Conservation (phyloP, 805 yeast genomes). For the Debaryomyces castellii region DNA sequence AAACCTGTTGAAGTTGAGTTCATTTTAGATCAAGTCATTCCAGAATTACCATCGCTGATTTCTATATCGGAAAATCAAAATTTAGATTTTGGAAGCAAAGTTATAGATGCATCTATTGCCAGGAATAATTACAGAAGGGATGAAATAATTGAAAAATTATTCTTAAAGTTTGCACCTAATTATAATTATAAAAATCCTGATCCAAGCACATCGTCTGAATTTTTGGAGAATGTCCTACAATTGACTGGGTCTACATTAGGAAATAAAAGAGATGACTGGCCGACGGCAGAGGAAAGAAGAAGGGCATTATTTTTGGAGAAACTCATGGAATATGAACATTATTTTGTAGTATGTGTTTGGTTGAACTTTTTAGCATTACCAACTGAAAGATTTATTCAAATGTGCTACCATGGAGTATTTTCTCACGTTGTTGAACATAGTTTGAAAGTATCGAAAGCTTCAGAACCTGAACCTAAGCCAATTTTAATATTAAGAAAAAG, state of each 20-base stretch:
- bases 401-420: constrained; percentile 88
- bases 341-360: constrained; percentile 56
- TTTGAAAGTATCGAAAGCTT: constrained; percentile 43
- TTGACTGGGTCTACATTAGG: constrained; percentile 73
- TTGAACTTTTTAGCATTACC: constrained; percentile 62
- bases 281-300: constrained; percentile 85
- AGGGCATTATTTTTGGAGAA: constrained; percentile 73
- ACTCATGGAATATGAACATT: constrained; percentile 64
- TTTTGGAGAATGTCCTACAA: constrained; percentile 67
- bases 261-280: constrained; percentile 85
- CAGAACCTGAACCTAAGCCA: constrained; percentile 33
- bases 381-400: constrained; percentile 58
- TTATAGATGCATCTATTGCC: constrained; percentile 63
- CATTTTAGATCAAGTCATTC: constrained; percentile 64
- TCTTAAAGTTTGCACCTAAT: constrained; percentile 42
- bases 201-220: constrained; percentile 36
- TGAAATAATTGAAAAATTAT: constrained; percentile 51
- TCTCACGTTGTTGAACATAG: constrained; percentile 80
- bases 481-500: constrained; percentile 60
- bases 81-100: constrained; percentile 64
- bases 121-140: constrained; percentile 59
- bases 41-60: constrained; percentile 60
- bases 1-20: constrained; percentile 61
- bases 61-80: constrained; percentile 53
- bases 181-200: constrained; percentile 20